Evolutionary conservation across 495 filamentous ascomycete genomes (phyloP), one percentile per base, ranked within the genome.

Genomic region (Wilcoxina mikolae): DNA sequence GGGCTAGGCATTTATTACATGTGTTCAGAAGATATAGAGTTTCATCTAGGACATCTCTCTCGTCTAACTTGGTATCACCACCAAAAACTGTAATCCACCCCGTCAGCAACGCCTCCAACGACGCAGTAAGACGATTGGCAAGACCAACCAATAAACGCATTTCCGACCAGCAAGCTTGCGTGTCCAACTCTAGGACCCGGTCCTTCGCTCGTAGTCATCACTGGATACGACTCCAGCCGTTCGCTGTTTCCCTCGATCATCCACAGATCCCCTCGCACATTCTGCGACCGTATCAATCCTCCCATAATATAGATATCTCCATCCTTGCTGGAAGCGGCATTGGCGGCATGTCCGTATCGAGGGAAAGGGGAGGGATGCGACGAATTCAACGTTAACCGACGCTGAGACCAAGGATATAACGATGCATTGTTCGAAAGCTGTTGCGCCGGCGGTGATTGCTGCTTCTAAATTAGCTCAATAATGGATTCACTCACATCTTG

Each of bases 271-370:
- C 93, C 93, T 62, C 94, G 94, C 12, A 96, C 91, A 0, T 85
- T 94, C 7, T 86, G 84, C 41, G 88, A 88, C 64, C 93, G 87
- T 60, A 96, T 85, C 52, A 99, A 69, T 42, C 93, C 93, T 41
- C 93, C 93, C 90, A 99, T 96, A 61, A 99, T 76, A 62, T 96
- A 99, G 45, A 99, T 84, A 64, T 93, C 85, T 44, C 93, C 93
- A 69, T 99, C 93, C 68, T 95, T 96, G 5, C 89, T 94, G 17
- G 89, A 81, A 12, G 84, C 74, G 0, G 88, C 76, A 68, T 96
- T 99, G 68, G 94, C 88, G 7, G 93, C 93, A 41, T 93, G 88
- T 65, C 93, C 93, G 76, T 96, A 96, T 65, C 93, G 81, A 9
- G 93, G 93, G 65, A 99, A 96, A 1, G 93, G 91, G 57, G 84